Evolutionary conservation across 306 rosid species (phyloP), one percentile per base, ranked within the genome.

Genomic region (Pyrus communis): DNA sequence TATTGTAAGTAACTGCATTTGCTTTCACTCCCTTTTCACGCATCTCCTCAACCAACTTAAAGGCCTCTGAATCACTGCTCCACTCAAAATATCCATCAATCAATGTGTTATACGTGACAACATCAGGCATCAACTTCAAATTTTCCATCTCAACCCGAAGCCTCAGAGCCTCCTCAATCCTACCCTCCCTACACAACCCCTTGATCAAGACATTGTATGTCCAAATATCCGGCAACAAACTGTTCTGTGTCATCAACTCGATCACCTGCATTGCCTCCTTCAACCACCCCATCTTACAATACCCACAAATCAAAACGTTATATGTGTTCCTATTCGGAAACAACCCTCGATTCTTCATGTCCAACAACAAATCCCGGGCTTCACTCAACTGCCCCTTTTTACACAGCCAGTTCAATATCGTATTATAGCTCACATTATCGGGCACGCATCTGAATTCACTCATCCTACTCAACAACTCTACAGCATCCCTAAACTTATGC

Each of bases 61-160:
- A 78, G 6, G 92, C 96, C 76, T 79, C 89, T 2, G 21, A 70
- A 22, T 82, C 76, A 12, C 79, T 85, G 28, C 77, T 78, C 81
- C 80, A 75, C 70, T 78, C 73, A 64, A 90, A 92, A 80, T 85
- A 85, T 77, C 89, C 93, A 76, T 94, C 86, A 65, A 94, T 79
- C 91, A 94, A 79, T 12, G 97, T 94, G 82, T 94, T 94, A 84
- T 90, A 94, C 0, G 96, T 94, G 76, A 94, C 90, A 82, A 80
- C 88, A 84, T 94, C 96, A 0, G 95, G 95, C 31, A 77, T 43
- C 77, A 89, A 51, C 65, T 83, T 89, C 80, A 88, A 83, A 60
- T 49, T 82, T 80, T 80, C 93, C 98, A 94, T 94, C 81, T 87
- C 87, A 67, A 79, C 88, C 78, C 89, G 85, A 64, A 94, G 74